phyloP scores from a whole-genome alignment of 2,329 filamentous ascomycete genomes.

The Fusarium marasasianum region DNA sequence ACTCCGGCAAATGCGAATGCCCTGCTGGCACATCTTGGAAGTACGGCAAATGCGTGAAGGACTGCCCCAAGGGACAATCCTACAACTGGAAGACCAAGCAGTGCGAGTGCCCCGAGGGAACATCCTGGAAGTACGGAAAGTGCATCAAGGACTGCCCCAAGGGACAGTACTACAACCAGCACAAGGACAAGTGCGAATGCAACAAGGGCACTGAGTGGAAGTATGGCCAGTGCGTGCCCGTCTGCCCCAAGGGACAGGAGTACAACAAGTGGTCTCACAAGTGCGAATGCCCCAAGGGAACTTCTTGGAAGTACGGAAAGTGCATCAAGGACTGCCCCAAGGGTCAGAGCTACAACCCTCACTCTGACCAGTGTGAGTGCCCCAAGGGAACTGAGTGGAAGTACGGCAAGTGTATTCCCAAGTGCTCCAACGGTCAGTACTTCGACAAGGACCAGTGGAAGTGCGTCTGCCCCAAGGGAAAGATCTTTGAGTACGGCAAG shows the following conservation, averaged over 20 bases:
- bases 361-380: conserved; percentile 4
- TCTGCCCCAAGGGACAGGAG: conserved; percentile 14
- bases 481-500: conserved; percentile 15
- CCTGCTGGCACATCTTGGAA: background rate
- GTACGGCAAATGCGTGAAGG: conserved; percentile 12
- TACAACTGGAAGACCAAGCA: background rate
- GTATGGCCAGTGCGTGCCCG: conserved; percentile 11
- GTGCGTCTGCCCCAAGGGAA: conserved; percentile 29
- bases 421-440: conserved; percentile 4
- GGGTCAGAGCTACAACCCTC: conserved; percentile 2
- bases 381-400: conserved; percentile 12
- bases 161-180: conserved; percentile 2
- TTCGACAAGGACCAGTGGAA: background rate
- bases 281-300: conserved; percentile 20
- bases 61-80: conserved; percentile 7
- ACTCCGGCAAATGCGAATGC: no score
- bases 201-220: conserved; percentile 6
- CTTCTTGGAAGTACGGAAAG: conserved; percentile 9
- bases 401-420: conserved; percentile 12
- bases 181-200: conserved; percentile 8
- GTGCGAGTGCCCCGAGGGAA: conserved; percentile 20
- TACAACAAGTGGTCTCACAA: conserved; percentile 10
- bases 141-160: conserved; percentile 5
- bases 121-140: conserved; percentile 8
- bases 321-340: conserved; percentile 5